Base-by-base conservation (phyloP, 2,329 filamentous ascomycete species). In the Fusarium duplospermum region DNA sequence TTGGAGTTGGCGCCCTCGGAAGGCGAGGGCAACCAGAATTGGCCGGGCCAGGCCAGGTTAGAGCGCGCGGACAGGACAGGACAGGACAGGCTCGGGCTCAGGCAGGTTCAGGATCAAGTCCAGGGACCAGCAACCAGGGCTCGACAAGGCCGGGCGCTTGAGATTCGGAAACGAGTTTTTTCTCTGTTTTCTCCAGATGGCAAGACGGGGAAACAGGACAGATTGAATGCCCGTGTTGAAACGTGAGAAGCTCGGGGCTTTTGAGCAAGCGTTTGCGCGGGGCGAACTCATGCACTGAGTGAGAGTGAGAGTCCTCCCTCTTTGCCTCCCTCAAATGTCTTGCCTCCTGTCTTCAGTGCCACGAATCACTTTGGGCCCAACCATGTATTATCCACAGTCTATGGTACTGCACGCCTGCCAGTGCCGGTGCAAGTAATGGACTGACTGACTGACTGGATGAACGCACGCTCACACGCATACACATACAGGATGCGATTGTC, bases 301-400 rank as follows among this genome's bases (percentile, higher is more conserved):
- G 40, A 47, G 42, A 50, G 22, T 24, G 31, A 36, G 33, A 11
- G 52, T 20, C 56, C 72, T 69, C 68, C 68, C 61, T 68, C 70
- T 67, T 52, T 60, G 56, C 66, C 62, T 75, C 69, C 45, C 62
- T 70, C 52, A 59, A 58, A 66, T 75, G 73, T 73, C 72, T 75
- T 67, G 66, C 69, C 56, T 62, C 42, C 42, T 47, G 42, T 47
- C 33, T 64, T 52, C 47, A 65, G 57, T 73, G 72, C 72, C 69
- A 74, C 72, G 63, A 73, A 67, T 73, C 72, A 74, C 72, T 74
- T 73, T 45, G 66, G 60, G 42, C 65, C 50, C 62, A 72, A 64
- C 62, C 69, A 64, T 59, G 68, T 57, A 38, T 64, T 66, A 70
- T 67, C 72, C 63, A 65, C 66, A 60, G 69, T 75, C 72, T 58